Percentiles rank a stretch among this genome's conserved stretches.
Conservation (phyloP, 495 filamentous ascomycete species). For the Aspergillus biplanus region DNA sequence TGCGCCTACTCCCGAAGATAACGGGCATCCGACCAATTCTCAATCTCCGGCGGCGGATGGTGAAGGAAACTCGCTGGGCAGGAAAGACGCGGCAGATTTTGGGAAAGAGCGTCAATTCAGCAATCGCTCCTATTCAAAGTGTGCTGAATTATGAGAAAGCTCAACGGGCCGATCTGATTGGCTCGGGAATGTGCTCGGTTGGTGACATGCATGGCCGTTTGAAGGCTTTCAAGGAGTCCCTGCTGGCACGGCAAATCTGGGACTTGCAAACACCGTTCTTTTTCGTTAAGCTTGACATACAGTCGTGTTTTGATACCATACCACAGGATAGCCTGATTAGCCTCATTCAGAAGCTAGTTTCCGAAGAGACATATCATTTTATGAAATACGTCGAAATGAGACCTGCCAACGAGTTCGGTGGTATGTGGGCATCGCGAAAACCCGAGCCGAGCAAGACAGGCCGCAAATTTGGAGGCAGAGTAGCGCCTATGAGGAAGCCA, state of each 20-base stretch:
- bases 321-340: slow-evolving; percentile 75
- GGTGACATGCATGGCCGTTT: slow-evolving; percentile 80
- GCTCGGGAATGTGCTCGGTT: slow-evolving; percentile 77
- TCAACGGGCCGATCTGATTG: slow-evolving; percentile 63
- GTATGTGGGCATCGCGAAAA: slow-evolving; percentile 19
- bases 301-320: slow-evolving; percentile 94
- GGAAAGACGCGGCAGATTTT: slow-evolving; percentile 53
- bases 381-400: slow-evolving; percentile 73
- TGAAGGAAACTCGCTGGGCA: slow-evolving; percentile 46
- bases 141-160: slow-evolving; percentile 78
- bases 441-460: slow-evolving; percentile 46
- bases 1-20: slow-evolving; percentile 80
- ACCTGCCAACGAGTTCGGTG: slow-evolving; percentile 32
- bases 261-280: slow-evolving; percentile 50
- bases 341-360: slow-evolving; percentile 65
- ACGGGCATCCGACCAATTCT: slow-evolving; percentile 77
- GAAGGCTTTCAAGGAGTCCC: slow-evolving; percentile 62
- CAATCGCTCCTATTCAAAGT: slow-evolving; percentile 74
- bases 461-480: slow-evolving; percentile 68
- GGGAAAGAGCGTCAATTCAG: slow-evolving; percentile 78
- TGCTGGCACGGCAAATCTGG: slow-evolving; percentile 14
- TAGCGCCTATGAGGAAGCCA: slow-evolving; percentile 53
- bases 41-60: slow-evolving; percentile 71
- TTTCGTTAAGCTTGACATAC: slow-evolving; percentile 91
- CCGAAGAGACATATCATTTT: slow-evolving; percentile 70